Base-by-base conservation (phyloP, 106 monocot genomes). In the Iris macrosiphon region DNA sequence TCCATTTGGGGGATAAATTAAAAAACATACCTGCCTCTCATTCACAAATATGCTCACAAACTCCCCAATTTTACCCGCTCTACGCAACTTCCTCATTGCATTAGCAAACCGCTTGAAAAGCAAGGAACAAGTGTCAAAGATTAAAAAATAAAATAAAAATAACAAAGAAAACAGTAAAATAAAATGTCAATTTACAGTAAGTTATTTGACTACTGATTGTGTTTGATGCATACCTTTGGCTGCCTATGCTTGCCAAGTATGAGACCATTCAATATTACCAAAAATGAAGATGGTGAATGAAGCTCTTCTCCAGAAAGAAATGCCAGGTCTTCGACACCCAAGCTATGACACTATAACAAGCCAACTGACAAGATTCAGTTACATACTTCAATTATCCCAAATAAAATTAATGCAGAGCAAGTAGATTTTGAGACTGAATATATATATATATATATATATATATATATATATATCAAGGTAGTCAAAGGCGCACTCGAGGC, bases 21-120 rank as follows among this genome's bases (percentile, higher is more conserved):
- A n/a, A n/a, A 20, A 59, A 38, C 9, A 41, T 44, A 93, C 93
- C 85, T 96, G 96, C 29, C 71, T 79, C 38, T 83, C 89, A 75
- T 96, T 82, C 8, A 96, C 74, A 75, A 80, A 96, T 30, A 96
- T 66, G 64, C 95, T 96, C 4, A 96, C 95, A 51, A 96, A 96
- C 43, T 96, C 89, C 49, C 95, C 89, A 61, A 96, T 80, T 60
- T 80, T 80, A 45, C 77, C 89, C 17, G 62, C 62, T 39, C 95
- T 75, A 45, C 95, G 85, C 58, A 89, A 56, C 47, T 48, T 83
- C 59, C 89, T 74, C 76, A 96, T 68, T 24, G 68, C 45, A 60
- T 37, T 71, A 43, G 86, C 89, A 83, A 96, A 95, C 16, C 47
- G 49, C 95, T 95, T 62, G 31, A 68, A 50, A 68, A 42, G 33